A percentile compares a stretch with the other conserved stretches of the same genome.
Evolutionary conservation across 2,329 filamentous ascomycete species (phyloP).

Genomic region (Phaeosphaeriaceae sp.): DNA sequence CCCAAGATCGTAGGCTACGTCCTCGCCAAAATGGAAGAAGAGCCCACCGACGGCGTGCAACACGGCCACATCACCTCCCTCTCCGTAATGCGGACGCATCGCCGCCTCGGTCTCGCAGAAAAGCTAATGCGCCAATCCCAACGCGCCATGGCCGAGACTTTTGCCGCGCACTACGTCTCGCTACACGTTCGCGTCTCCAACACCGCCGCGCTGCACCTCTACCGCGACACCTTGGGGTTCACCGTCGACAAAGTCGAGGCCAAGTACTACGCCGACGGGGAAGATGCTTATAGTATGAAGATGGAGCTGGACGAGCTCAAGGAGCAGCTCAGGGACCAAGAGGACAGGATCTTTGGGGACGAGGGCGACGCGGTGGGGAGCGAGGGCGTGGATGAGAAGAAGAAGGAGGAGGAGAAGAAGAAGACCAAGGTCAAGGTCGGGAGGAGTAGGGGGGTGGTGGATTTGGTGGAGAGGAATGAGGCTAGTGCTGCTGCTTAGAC

Average conservation of each 20-base stretch:
- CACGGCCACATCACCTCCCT: slow-evolving; percentile 97
- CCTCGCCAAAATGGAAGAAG: slow-evolving; percentile 99
- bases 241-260: slow-evolving; percentile 65
- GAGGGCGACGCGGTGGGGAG: slow-evolving; percentile 45
- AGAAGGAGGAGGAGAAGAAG: slow-evolving; percentile 22
- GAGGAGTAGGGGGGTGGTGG: slow-evolving; percentile 78
- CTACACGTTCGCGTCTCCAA: slow-evolving; percentile 96
- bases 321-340: slow-evolving; percentile 59
- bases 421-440: slow-evolving; percentile 85
- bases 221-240: slow-evolving; percentile 69
- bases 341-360: slow-evolving; percentile 45
- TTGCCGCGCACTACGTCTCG: slow-evolving; percentile 89
- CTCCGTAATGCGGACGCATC: slow-evolving; percentile 95
- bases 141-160: slow-evolving; percentile 95
- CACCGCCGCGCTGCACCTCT: slow-evolving; percentile 86
- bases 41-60: slow-evolving; percentile 86
- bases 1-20: slow-evolving; percentile 99
- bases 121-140: slow-evolving; percentile 97
- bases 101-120: slow-evolving; percentile 90
- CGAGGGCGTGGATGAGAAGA: slow-evolving; percentile 41
- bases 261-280: slow-evolving; percentile 97
- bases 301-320: slow-evolving; percentile 74
- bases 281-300: slow-evolving; percentile 94
- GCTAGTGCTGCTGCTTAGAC: slow-evolving; percentile 16
- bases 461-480: slow-evolving; percentile 76